phyloP scores from a whole-genome alignment of 441 rosid species.

The Populus hybrid region DNA sequence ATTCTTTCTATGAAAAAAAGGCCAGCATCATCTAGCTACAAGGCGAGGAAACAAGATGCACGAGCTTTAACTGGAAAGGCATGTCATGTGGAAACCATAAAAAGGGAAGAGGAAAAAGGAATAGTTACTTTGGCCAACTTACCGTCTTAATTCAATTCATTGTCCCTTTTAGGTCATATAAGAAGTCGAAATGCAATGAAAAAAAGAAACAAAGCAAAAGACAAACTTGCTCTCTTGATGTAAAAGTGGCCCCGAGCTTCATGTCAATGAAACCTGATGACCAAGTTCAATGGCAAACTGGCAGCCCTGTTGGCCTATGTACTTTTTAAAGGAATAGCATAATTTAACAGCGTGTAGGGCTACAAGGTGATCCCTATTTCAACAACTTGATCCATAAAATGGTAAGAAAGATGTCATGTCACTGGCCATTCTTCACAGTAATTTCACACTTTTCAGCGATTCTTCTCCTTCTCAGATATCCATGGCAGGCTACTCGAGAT shows the following conservation, averaged over 20 bases:
- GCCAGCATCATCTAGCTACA: not conserved
- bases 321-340: not conserved
- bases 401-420: not conserved
- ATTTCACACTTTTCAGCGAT: not conserved
- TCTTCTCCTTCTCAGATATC: not conserved
- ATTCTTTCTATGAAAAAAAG: not conserved
- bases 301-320: not conserved
- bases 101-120: not conserved
- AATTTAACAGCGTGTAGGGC: not conserved
- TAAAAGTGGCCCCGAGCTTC: not conserved
- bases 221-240: not conserved
- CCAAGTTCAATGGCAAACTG: constrained; percentile 1
- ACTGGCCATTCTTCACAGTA: not conserved
- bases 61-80: not conserved
- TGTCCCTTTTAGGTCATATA: not conserved
- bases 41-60: not conserved
- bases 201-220: not conserved
- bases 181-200: not conserved
- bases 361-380: not conserved
- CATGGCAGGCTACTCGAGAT: not conserved
- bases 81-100: not conserved
- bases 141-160: not conserved
- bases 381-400: not conserved
- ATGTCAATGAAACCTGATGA: not conserved
- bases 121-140: not conserved